phyloP scores from a whole-genome alignment of 1,139 yeast genomes.

The Meyerozyma carpophila region DNA sequence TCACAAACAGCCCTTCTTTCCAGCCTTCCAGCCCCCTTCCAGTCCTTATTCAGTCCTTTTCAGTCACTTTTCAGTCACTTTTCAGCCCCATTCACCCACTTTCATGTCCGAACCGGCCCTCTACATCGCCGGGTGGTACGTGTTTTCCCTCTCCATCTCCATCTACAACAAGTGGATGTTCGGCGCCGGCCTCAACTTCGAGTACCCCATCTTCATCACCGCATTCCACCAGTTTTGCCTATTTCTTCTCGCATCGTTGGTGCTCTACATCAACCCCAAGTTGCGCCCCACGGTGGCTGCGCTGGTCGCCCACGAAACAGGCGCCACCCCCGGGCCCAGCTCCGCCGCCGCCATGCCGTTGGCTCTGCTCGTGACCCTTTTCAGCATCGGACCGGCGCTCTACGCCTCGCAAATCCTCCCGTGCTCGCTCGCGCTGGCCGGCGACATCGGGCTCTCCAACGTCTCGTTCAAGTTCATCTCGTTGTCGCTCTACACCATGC shows the following conservation, averaged over 20 bases:
- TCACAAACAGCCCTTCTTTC: too few species aligned
- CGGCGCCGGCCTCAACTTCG: constrained; percentile 65
- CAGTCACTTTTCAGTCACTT: too few species aligned
- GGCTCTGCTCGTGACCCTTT: constrained; percentile 1
- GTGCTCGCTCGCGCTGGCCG: constrained; percentile 83
- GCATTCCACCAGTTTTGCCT: constrained; percentile 79
- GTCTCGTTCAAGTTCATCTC: constrained; percentile 75
- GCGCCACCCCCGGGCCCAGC: background rate
- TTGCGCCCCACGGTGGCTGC: constrained; percentile 33
- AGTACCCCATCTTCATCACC: constrained; percentile 80
- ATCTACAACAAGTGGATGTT: constrained; percentile 98
- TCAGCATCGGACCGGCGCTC: constrained; percentile 10
- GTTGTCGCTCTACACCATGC: constrained; percentile 85
- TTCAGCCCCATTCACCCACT: too few species aligned
- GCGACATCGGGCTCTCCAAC: constrained; percentile 92
- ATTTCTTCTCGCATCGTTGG: constrained; percentile 39
- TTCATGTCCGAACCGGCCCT: constrained; percentile 2
- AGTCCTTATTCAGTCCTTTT: too few species aligned
- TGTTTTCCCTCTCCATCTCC: constrained; percentile 69
- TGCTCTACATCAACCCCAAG: constrained; percentile 42
- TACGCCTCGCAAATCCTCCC: constrained; percentile 63
- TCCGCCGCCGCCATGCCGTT: background rate
- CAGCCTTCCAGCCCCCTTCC: too few species aligned
- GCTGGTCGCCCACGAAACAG: background rate
- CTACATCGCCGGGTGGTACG: constrained; percentile 46